Evolutionary conservation across 2,329 filamentous ascomycete species (phyloP).

Genomic region (Endoconidiophora laricicola): DNA sequence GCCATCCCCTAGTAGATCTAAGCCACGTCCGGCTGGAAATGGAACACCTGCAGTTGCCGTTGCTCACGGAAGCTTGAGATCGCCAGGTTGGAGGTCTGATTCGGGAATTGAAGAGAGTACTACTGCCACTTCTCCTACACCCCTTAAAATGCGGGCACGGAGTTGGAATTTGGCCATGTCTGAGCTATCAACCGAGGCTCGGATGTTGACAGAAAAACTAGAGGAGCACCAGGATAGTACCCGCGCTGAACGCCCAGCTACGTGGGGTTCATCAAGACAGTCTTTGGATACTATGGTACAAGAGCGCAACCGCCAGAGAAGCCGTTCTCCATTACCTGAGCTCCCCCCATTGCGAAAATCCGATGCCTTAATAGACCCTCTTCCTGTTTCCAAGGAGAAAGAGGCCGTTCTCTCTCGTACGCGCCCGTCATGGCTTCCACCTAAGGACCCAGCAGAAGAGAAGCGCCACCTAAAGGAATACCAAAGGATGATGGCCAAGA

Average conservation of each 20-base stretch:
- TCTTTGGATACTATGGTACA: slow-evolving; percentile 12
- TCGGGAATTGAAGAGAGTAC: slow-evolving; percentile 18
- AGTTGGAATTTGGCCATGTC: slow-evolving; percentile 60
- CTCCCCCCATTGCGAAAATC: slow-evolving; percentile 53
- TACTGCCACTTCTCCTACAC: slow-evolving; percentile 22
- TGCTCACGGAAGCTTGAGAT: slow-evolving; percentile 43
- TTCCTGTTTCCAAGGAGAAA: slow-evolving; percentile 74
- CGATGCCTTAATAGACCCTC: slow-evolving; percentile 69
- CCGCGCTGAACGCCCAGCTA: slow-evolving; percentile 16
- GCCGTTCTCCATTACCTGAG: slow-evolving; percentile 41
- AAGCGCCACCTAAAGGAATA: slow-evolving; percentile 74
- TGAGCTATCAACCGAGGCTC: slow-evolving; percentile 55
- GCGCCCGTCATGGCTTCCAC: slow-evolving; percentile 68
- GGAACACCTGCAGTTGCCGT: slow-evolving; percentile 43
- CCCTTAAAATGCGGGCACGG: slow-evolving; percentile 41
- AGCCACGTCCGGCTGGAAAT: slow-evolving; percentile 42
- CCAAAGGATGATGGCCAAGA: slow-evolving; percentile 61
- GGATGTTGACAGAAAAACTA: slow-evolving; percentile 60
- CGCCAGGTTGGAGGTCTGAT: slow-evolving; percentile 36
- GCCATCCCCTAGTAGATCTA: slow-evolving; percentile 16
- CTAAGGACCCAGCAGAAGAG: slow-evolving; percentile 82
- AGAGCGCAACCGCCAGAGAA: slow-evolving; percentile 17
- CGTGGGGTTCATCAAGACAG: slow-evolving; percentile 14
- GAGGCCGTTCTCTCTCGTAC: slow-evolving; percentile 69
- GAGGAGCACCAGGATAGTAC: slow-evolving; percentile 56